A percentile compares a stretch with the other conserved stretches of the same genome.
Conservation (phyloP, 1,284 basidiomycete genomes). For the Puccinia triticina region DNA sequence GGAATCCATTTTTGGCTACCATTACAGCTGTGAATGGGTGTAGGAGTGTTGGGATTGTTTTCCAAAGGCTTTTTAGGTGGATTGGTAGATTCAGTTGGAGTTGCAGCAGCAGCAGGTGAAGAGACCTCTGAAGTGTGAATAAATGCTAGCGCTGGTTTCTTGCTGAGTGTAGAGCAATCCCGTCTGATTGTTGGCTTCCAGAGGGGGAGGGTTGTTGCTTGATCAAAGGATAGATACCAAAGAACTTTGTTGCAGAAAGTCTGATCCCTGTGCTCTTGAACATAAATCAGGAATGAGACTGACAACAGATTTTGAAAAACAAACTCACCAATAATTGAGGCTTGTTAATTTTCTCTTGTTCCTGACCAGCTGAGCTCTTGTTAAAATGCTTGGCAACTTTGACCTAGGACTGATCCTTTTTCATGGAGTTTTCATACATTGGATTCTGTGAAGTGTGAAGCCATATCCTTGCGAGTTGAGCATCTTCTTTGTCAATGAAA, state of each 20-base stretch:
- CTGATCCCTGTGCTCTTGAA: neutral
- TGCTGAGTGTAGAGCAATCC: neutral
- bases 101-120: neutral
- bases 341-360: no score
- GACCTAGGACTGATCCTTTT: neutral
- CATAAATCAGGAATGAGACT: neutral
- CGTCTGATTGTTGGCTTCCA: neutral
- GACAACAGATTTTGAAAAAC: neutral
- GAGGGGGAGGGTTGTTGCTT: neutral
- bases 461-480: neutral
- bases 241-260: neutral
- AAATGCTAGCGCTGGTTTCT: neutral
- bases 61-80: neutral
- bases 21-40: neutral
- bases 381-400: conserved; percentile 8
- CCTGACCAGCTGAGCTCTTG: neutral
- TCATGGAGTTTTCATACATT: conserved; percentile 1
- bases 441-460: neutral
- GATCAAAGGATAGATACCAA: neutral
- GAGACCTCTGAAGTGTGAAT: neutral
- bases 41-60: neutral
- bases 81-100: neutral
- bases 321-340: neutral
- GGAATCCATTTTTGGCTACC: neutral
- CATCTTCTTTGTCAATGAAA: conserved; percentile 6